Evolutionary conservation across 2,329 filamentous ascomycete species (phyloP), one percentile per base, ranked within the genome.

Genomic region (Fusarium nanum): DNA sequence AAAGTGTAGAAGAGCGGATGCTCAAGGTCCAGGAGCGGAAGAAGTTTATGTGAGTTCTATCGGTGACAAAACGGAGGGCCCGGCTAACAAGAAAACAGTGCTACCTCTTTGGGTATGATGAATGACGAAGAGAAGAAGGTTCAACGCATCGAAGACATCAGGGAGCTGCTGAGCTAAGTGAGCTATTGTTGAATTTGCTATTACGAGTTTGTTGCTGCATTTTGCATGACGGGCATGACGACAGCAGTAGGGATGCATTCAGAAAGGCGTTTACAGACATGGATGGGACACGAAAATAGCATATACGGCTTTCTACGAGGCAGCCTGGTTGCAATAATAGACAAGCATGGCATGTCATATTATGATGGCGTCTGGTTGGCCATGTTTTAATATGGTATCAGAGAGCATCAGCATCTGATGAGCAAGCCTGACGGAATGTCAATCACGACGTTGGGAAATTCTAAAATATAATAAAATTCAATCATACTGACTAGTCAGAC

Each of bases 1-100:
- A 91, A 48, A 98, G 93, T 70, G 97, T 99, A 41, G 96, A 99
- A 83, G 93, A 96, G 80, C 90, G 95, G 79, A 99, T 99, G 94
- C 79, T 99, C 71, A 89, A 87, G 79, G 90, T 99, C 34, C 97
- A 99, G 79, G 95, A 98, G 71, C 85, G 94, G 77, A 99, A 99
- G 85, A 98, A 94, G 84, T 97, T 97, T 74, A 93, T 97, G 91
- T 94, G 78, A 90, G 92, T 91, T 14, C 58, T 16, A 41, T 55
- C 1, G 28, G 14, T 22, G 10, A n/a, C 18, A 32, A 25, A 8
- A 41, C 25, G 32, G 32, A 44, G 37, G 7, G 37, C 18, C 44
- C 48, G 42, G 78, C 71, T 64, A 62, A 65, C 56, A 40, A 45
- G 46, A 25, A 30, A 23, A 50, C 62, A 97, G 94, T 82, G 96